phyloP scores from a whole-genome alignment of 306 rosid species.

The Rosa lucieae region DNA sequence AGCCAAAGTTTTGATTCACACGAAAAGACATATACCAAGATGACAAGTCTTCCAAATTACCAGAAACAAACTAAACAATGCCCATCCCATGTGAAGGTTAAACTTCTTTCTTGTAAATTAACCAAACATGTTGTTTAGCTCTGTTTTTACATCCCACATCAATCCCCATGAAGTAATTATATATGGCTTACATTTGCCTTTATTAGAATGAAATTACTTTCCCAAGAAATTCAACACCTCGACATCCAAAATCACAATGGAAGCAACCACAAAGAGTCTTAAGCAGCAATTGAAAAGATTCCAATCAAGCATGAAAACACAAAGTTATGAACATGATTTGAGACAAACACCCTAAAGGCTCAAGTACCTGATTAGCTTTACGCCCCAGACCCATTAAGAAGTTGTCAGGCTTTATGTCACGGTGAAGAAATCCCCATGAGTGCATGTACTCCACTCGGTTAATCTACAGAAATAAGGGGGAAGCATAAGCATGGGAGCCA shows the following conservation, averaged over 20 bases:
- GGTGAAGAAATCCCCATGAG: conserved; percentile 94
- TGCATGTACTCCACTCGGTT: conserved; percentile 99
- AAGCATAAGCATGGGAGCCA: conserved; percentile 28
- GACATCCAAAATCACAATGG: background rate
- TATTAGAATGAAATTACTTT: background rate
- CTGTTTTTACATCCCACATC: background rate
- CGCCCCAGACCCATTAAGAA: conserved; percentile 98
- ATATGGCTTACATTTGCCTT: background rate
- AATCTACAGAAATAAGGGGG: conserved; percentile 46
- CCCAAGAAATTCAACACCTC: conserved; percentile 3
- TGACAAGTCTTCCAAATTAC: background rate
- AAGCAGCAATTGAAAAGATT: background rate
- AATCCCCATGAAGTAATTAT: background rate
- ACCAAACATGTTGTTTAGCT: background rate
- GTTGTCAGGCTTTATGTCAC: conserved; percentile 99
- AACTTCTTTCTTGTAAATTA: background rate
- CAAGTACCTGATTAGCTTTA: conserved; percentile 91
- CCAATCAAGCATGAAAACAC: conserved; percentile 7
- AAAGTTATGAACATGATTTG: conserved; percentile 4
- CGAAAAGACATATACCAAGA: background rate
- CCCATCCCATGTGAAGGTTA: background rate
- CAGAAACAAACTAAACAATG: background rate
- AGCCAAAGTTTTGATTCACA: background rate
- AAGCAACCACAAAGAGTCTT: background rate
- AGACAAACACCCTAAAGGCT: conserved; percentile 9